Evolutionary conservation across 441 rosid genomes (phyloP).

Genomic region (Geranium incanum): DNA sequence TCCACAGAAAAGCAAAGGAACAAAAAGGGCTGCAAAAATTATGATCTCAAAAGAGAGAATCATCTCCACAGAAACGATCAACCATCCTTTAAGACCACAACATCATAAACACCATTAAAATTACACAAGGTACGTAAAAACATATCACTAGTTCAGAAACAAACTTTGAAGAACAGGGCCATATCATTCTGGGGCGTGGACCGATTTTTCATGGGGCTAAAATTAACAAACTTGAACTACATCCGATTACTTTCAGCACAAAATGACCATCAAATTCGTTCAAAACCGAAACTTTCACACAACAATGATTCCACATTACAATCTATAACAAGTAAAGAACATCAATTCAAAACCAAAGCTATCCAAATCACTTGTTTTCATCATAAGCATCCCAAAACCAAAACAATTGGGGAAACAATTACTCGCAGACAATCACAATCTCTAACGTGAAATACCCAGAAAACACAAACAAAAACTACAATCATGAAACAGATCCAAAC

Average conservation of each 20-base stretch:
- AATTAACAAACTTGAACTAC: not conserved
- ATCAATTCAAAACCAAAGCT: not conserved
- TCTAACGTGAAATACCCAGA: not conserved
- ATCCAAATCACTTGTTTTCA: not conserved
- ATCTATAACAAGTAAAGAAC: not conserved
- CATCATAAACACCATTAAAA: not conserved
- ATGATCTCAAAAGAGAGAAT: not conserved
- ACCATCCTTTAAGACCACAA: not conserved
- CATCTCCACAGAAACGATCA: not conserved
- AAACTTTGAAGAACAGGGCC: not conserved
- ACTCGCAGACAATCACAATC: not conserved
- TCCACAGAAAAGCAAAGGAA: not conserved
- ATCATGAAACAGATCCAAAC: not conserved
- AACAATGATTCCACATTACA: not conserved
- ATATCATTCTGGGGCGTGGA: not conserved
- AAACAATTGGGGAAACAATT: not conserved
- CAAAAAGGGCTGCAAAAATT: not conserved
- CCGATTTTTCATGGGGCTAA: not conserved
- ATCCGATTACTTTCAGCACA: not conserved
- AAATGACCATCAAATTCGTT: not conserved
- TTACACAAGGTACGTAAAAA: not conserved
- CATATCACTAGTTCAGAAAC: not conserved
- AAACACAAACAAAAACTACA: not conserved
- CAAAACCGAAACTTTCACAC: not conserved
- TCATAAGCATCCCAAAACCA: not conserved